phyloP scores from a whole-genome alignment of 371 early-diverging fungal species.

The Funneliformis caledonium region DNA sequence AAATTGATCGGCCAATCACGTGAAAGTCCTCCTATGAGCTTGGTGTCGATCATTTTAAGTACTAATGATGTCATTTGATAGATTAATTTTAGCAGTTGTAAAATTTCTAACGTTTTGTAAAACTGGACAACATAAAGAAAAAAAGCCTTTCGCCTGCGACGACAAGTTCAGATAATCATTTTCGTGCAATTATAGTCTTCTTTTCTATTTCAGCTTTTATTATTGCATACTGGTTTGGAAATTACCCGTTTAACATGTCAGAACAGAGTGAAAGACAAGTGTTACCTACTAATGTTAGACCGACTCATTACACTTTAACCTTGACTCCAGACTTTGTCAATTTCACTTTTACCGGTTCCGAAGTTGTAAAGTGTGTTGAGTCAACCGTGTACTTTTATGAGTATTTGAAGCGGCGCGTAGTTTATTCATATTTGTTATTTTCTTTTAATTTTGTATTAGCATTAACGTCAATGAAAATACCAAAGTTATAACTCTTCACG shows the following conservation, averaged over 20 bases:
- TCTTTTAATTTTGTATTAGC: slow-evolving; percentile 34
- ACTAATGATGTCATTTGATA: no score
- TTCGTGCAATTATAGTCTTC: neutral
- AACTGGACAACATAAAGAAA: no score
- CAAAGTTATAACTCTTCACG: slow-evolving; percentile 61
- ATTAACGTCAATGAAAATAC: slow-evolving; percentile 60
- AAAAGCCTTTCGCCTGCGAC: neutral
- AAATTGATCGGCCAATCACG: no score
- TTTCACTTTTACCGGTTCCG: slow-evolving; percentile 72
- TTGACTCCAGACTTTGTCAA: slow-evolving; percentile 71
- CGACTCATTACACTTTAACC: slow-evolving; percentile 76
- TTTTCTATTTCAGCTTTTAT: neutral
- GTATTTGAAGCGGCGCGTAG: neutral
- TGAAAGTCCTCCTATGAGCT: no score
- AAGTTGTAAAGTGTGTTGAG: slow-evolving; percentile 47
- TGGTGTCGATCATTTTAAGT: no score
- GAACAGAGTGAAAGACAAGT: slow-evolving; percentile 57
- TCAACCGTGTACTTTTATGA: neutral
- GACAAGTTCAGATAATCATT: neutral
- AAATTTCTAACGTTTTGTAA: no score
- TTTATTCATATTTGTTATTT: no score
- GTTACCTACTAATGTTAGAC: slow-evolving; percentile 73
- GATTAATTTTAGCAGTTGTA: no score
- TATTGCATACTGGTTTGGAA: neutral
- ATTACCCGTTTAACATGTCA: slow-evolving; percentile 39